Conservation (phyloP, 352 stramenopile genomes). For the Thalassiosira mediterranea region DNA sequence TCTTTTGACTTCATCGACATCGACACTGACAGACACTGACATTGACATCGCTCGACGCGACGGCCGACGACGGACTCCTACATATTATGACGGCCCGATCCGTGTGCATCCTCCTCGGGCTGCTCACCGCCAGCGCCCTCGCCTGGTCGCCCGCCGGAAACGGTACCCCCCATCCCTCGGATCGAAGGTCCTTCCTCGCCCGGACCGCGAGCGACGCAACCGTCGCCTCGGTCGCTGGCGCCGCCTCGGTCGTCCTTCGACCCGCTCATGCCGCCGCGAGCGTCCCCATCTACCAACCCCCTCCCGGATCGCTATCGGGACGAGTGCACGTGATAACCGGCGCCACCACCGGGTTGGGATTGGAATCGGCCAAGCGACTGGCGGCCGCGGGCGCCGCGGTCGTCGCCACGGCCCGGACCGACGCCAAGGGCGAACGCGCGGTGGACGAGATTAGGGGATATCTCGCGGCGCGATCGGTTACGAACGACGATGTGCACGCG, state of each 20-base stretch:
- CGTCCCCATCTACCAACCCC: conserved; percentile 9
- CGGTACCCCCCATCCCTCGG: background rate
- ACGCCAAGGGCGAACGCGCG: conserved; percentile 30
- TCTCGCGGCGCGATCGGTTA: conserved; percentile 11
- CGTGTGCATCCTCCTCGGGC: too few relatives aligned
- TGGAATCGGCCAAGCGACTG: conserved; percentile 76
- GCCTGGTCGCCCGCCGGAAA: background rate
- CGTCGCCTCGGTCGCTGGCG: background rate
- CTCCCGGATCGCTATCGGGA: conserved; percentile 4
- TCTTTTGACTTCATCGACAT: too few relatives aligned
- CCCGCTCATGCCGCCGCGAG: background rate
- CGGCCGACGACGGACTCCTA: too few relatives aligned
- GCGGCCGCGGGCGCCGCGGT: conserved; percentile 69
- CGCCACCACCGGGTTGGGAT: conserved; percentile 72
- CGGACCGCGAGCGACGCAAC: background rate
- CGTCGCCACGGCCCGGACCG: conserved; percentile 65
- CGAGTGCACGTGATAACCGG: conserved; percentile 69
- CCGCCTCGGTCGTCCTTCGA: background rate
- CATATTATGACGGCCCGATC: too few relatives aligned
- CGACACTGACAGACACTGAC: too few relatives aligned
- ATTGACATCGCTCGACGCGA: too few relatives aligned
- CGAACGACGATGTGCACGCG: conserved; percentile 21
- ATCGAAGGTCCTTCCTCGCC: background rate
- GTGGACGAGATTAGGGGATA: conserved; percentile 38
- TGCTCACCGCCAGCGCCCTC: background rate